Percentiles rank a stretch among this genome's conserved stretches.
phyloP scores from a whole-genome alignment of 257 asterid genomes.

The Solanum chiquidenum region DNA sequence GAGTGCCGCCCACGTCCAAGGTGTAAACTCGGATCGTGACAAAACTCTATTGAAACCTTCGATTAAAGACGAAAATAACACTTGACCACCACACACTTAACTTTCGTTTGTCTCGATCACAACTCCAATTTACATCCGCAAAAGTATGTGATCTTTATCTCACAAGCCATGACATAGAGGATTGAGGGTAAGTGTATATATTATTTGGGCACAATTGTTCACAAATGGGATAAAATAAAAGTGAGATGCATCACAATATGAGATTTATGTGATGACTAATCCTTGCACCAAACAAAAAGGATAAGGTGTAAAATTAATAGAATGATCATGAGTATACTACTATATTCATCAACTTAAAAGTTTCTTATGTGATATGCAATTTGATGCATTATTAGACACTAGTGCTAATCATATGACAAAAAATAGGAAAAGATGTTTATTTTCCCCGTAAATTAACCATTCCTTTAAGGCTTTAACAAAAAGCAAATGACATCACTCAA shows the following conservation, averaged over 20 bases:
- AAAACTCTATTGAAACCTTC: neutral
- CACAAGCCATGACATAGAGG: neutral
- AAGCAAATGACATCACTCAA: neutral
- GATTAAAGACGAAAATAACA: neutral
- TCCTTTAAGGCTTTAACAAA: neutral
- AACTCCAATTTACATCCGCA: neutral
- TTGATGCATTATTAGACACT: neutral
- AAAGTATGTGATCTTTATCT: neutral
- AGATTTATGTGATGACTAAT: neutral
- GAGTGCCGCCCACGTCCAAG: too few species aligned
- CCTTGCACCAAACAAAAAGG: neutral
- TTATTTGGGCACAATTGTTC: neutral
- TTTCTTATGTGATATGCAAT: neutral
- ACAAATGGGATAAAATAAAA: neutral
- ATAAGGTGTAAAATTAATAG: neutral
- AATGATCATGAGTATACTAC: neutral
- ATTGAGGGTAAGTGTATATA: neutral
- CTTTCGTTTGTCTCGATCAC: neutral
- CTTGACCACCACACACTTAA: neutral
- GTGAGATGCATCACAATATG: neutral
- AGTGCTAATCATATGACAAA: neutral
- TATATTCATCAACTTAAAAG: neutral
- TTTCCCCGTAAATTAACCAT: neutral
- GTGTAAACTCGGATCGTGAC: too few species aligned
- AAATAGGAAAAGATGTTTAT: neutral